These are phyloP conservation scores for Tulasnella sp. DNA, from an alignment of 768 basidiomycete species.

Conservation along the genomic window DNA sequence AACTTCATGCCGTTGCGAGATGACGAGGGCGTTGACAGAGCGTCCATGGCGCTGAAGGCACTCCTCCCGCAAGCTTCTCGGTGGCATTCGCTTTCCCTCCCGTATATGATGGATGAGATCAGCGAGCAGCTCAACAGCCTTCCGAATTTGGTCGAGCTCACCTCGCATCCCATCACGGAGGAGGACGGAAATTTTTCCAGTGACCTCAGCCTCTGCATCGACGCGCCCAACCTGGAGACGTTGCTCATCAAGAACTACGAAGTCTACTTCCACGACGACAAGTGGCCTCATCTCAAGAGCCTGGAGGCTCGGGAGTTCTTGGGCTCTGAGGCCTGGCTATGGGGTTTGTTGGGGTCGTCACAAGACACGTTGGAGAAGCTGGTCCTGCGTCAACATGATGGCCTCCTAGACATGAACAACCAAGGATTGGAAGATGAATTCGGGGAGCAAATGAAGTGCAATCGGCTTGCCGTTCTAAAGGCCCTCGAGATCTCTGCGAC, in stretches of 20 bases:
- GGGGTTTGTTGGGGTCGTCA: background rate
- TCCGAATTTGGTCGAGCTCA: background rate
- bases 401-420: too few relatives aligned
- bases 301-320: background rate
- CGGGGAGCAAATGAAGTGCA: too few relatives aligned
- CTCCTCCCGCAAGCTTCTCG: background rate
- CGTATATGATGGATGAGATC: background rate
- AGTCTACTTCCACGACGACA: background rate
- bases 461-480: too few relatives aligned
- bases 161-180: background rate
- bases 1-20: background rate
- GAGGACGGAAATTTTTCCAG: background rate
- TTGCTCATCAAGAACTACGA: background rate
- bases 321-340: background rate
- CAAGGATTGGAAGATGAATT: too few relatives aligned
- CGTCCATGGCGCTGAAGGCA: background rate
- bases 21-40: background rate
- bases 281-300: background rate
- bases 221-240: background rate
- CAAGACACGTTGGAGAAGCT: too few relatives aligned
- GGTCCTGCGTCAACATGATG: too few relatives aligned
- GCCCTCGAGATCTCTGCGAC: too few relatives aligned
- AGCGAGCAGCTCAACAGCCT: background rate
- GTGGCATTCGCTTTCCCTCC: background rate
- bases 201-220: background rate